A percentile compares a stretch with the other conserved stretches of the same genome.
Evolutionary conservation across 805 yeast species (phyloP).

Genomic region (Pichia nanzhaoensis): DNA sequence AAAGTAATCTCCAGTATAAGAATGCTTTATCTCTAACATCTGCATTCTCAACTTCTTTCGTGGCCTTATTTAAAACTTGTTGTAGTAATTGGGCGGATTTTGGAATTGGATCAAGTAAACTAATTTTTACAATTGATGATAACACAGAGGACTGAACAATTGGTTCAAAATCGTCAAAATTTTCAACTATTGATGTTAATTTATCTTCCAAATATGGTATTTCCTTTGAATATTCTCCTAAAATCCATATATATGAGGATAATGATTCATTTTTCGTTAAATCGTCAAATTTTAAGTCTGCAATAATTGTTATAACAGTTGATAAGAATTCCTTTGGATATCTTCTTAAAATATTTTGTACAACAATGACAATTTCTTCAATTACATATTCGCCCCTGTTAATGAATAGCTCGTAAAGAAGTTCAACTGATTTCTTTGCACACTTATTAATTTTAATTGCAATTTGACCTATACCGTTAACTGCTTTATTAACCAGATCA

Average conservation of each 20-base stretch:
- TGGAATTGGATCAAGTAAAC: constrained; percentile 29
- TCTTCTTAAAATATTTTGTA: constrained; percentile 61
- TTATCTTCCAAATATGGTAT: constrained; percentile 47
- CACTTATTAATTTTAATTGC: constrained; percentile 56
- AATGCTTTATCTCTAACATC: constrained; percentile 79
- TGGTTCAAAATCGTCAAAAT: constrained; percentile 54
- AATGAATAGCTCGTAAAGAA: constrained; percentile 50
- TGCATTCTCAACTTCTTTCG: constrained; percentile 60
- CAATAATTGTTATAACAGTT: constrained; percentile 48
- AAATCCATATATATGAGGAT: constrained; percentile 59
- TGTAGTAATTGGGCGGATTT: constrained; percentile 42
- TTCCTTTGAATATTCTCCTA: constrained; percentile 64
- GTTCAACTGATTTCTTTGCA: constrained; percentile 52
- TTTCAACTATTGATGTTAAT: constrained; percentile 40
- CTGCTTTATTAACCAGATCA: constrained; percentile 61
- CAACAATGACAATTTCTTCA: constrained; percentile 54
- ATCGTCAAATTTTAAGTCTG: constrained; percentile 38
- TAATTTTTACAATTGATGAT: constrained; percentile 56
- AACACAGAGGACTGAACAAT: constrained; percentile 53
- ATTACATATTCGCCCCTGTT: constrained; percentile 56
- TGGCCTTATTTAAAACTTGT: constrained; percentile 52
- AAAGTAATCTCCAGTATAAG: constrained; percentile 71
- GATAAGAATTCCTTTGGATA: constrained; percentile 49
- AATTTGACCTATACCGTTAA: constrained; percentile 62
- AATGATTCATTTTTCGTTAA: constrained; percentile 44